A percentile compares a stretch with the other conserved stretches of the same genome.
Conservation (phyloP, 306 rosid genomes). For the Trifolium dubium region DNA sequence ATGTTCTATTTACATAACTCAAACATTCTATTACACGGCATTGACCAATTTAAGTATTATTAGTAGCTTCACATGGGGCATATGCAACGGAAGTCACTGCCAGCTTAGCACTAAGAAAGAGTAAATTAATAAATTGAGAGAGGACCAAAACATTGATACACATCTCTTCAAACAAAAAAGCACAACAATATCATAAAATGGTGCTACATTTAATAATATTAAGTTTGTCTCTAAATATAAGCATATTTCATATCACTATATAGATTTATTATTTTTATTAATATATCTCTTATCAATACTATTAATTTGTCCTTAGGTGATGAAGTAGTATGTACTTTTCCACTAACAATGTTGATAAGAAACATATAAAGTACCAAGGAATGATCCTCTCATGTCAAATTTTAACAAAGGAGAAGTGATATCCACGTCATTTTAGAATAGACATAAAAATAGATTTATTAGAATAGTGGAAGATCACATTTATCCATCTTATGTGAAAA, state of each 20-base stretch:
- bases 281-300: not conserved
- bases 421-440: not conserved
- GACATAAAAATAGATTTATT: not conserved
- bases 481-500: not conserved
- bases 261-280: not conserved
- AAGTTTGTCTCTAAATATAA: not conserved
- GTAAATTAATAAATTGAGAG: not conserved
- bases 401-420: not conserved
- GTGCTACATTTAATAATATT: not conserved
- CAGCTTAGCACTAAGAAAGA: not conserved
- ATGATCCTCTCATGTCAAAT: not conserved
- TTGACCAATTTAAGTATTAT: constrained; percentile 38
- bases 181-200: not conserved
- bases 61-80: constrained; percentile 44
- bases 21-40: constrained; percentile 40
- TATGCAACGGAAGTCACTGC: constrained; percentile 2
- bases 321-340: not conserved
- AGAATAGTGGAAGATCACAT: not conserved
- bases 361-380: not conserved
- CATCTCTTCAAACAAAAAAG: constrained; percentile 14
- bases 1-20: constrained; percentile 36
- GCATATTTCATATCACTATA: not conserved
- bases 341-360: not conserved
- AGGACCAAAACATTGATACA: not conserved
- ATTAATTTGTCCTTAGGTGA: not conserved